A percentile compares a stretch with the other conserved stretches of the same genome.
Evolutionary conservation across 345 rosid species (phyloP).

Genomic region (Bruguiera sexangula): DNA sequence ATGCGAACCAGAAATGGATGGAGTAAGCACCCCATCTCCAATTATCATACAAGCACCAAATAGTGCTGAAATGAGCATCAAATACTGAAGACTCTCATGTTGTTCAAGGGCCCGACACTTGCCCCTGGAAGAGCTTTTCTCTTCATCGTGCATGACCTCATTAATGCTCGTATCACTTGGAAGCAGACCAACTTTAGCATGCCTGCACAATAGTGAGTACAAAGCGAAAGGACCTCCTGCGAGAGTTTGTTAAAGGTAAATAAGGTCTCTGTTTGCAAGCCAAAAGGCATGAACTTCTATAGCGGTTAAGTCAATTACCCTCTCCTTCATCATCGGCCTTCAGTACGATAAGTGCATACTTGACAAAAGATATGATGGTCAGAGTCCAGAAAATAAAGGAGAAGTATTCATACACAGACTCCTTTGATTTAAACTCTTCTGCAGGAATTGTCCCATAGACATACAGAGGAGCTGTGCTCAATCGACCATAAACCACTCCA

Average conservation of each 20-base stretch:
- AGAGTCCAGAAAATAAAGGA: constrained; percentile 66
- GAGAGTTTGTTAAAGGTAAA: constrained; percentile 13
- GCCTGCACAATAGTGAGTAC: constrained; percentile 57
- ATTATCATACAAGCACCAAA: constrained; percentile 63
- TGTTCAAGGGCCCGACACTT: constrained; percentile 37
- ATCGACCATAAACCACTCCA: constrained; percentile 58
- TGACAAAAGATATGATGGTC: constrained; percentile 45
- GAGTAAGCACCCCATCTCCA: constrained; percentile 56
- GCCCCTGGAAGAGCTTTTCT: constrained; percentile 22
- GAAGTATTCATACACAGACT: constrained; percentile 42
- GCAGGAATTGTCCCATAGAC: constrained; percentile 43
- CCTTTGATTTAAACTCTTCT: constrained; percentile 34
- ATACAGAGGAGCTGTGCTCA: constrained; percentile 56
- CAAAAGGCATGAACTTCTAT: neutral
- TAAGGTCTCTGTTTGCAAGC: neutral
- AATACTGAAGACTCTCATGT: constrained; percentile 40
- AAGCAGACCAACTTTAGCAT: constrained; percentile 51
- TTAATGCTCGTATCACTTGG: constrained; percentile 35
- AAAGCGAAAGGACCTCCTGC: constrained; percentile 64
- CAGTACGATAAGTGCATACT: constrained; percentile 52
- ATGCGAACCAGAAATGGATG: constrained; percentile 55
- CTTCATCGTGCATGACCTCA: constrained; percentile 27
- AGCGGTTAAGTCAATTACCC: constrained; percentile 34
- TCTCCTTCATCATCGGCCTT: constrained; percentile 60
- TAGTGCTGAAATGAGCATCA: constrained; percentile 49